Conservation (phyloP, 805 yeast genomes). For the Cyberlindnera subsufficiens region DNA sequence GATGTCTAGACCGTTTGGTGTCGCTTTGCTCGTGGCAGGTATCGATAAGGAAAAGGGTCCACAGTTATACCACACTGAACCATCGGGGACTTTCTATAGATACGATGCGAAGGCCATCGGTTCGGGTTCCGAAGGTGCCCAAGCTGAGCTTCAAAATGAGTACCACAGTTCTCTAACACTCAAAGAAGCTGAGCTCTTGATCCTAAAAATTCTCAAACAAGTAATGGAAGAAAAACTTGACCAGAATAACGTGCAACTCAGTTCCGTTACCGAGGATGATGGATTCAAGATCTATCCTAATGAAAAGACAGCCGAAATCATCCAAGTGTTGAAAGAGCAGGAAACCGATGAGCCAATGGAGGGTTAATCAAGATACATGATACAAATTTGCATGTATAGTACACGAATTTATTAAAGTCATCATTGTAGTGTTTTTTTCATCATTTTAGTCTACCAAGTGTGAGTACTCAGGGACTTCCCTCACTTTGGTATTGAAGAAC, state of each 20-base stretch:
- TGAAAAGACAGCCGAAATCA: constrained; percentile 75
- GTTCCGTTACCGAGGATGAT: constrained; percentile 78
- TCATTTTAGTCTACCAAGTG: constrained; percentile 41
- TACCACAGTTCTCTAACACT: constrained; percentile 89
- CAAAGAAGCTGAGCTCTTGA: constrained; percentile 86
- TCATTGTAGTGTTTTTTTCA: neutral
- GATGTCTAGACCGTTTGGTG: constrained; percentile 98
- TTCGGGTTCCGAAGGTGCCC: constrained; percentile 98
- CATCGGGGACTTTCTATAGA: constrained; percentile 95
- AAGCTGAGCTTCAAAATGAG: constrained; percentile 93
- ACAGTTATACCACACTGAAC: constrained; percentile 97
- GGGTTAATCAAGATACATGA: neutral
- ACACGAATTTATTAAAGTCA: neutral
- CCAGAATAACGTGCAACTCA: constrained; percentile 90
- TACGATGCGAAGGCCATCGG: constrained; percentile 99
- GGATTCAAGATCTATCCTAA: constrained; percentile 87
- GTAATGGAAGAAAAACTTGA: constrained; percentile 99
- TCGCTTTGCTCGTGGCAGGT: constrained; percentile 93
- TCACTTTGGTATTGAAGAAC: constrained; percentile 73
- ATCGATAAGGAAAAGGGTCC: constrained; percentile 90
- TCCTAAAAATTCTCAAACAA: constrained; percentile 86
- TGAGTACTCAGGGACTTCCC: constrained; percentile 89
- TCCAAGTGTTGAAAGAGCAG: constrained; percentile 69
- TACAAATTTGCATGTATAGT: constrained; percentile 12
- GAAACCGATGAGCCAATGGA: constrained; percentile 39